Conservation (phyloP, 495 filamentous ascomycete genomes). For the Penicillium cinerascens region DNA sequence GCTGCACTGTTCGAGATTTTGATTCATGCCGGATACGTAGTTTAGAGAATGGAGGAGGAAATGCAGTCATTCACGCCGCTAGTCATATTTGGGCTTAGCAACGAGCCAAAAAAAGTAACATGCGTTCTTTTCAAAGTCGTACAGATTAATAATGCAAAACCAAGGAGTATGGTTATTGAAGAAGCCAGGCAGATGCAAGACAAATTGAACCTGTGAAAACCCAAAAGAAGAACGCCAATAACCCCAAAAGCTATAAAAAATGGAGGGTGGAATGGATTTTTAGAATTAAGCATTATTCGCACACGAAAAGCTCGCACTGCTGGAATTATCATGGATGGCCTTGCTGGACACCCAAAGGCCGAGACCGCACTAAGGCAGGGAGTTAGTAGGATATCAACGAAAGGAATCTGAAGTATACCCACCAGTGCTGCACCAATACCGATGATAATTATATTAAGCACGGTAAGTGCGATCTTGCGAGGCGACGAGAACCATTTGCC, state of each 20-base stretch:
- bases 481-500: constrained; percentile 27
- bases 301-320: constrained; percentile 40
- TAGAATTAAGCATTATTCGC: constrained; percentile 32
- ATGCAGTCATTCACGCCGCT: background rate
- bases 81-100: background rate
- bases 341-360: constrained; percentile 45
- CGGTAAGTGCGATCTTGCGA: constrained; percentile 30
- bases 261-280: background rate
- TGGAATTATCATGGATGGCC: constrained; percentile 36
- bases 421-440: constrained; percentile 34
- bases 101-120: background rate
- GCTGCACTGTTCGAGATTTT: too few species aligned
- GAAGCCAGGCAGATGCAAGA: background rate
- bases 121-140: too few species aligned
- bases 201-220: background rate
- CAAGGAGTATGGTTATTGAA: background rate
- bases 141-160: background rate
- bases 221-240: background rate
- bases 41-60: too few species aligned
- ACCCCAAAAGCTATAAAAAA: background rate
- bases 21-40: too few species aligned
- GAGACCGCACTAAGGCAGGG: constrained; percentile 31
- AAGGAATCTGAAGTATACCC: constrained; percentile 8
- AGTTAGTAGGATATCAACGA: constrained; percentile 4
- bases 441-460: constrained; percentile 30